Percentiles rank a stretch among this genome's conserved stretches.
phyloP scores from a whole-genome alignment of 2,329 filamentous ascomycete genomes.

The Sporothrix dimorphospora region DNA sequence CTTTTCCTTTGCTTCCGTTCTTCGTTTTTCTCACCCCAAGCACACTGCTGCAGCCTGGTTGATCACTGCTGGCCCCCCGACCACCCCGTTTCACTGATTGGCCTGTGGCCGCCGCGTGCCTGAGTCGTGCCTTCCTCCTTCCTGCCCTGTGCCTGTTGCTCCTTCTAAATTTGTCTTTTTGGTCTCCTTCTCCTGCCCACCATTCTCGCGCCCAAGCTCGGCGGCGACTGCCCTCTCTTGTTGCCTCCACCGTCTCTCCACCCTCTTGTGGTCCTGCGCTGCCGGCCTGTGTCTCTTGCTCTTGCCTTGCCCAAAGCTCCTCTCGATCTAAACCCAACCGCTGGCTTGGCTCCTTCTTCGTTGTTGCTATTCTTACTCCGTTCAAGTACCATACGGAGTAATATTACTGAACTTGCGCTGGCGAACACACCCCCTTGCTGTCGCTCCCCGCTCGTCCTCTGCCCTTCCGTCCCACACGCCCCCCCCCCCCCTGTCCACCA shows the following conservation, averaged over 20 bases:
- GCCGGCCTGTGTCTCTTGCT: not conserved
- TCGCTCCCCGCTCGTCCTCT: constrained; percentile 9
- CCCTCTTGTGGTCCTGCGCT: constrained; percentile 3
- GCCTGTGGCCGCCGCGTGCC: not conserved
- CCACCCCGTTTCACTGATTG: not conserved
- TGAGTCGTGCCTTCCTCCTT: constrained; percentile 17
- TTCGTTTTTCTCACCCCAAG: not conserved
- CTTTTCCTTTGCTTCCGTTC: not conserved
- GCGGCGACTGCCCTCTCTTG: constrained; percentile 3
- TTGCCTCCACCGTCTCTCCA: constrained; percentile 23
- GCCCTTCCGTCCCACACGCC: not conserved
- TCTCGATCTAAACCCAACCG: constrained; percentile 11
- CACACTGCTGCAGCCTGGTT: not conserved
- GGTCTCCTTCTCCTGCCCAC: not conserved
- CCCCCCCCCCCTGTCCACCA: constrained; percentile 14
- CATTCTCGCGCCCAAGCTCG: not conserved
- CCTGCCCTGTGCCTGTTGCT: constrained; percentile 10
- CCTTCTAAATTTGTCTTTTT: constrained; percentile 22
- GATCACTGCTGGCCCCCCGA: constrained; percentile 3
- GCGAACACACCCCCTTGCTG: not conserved
- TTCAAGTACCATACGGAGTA: too few species aligned
- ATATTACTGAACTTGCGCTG: not conserved
- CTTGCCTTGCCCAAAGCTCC: constrained; percentile 12
- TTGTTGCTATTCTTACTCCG: constrained; percentile 4
- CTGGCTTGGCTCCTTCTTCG: not conserved